A percentile compares a stretch with the other conserved stretches of the same genome.
Evolutionary conservation across 768 basidiomycete species (phyloP).

Genomic region (Mycena kentingensis): DNA sequence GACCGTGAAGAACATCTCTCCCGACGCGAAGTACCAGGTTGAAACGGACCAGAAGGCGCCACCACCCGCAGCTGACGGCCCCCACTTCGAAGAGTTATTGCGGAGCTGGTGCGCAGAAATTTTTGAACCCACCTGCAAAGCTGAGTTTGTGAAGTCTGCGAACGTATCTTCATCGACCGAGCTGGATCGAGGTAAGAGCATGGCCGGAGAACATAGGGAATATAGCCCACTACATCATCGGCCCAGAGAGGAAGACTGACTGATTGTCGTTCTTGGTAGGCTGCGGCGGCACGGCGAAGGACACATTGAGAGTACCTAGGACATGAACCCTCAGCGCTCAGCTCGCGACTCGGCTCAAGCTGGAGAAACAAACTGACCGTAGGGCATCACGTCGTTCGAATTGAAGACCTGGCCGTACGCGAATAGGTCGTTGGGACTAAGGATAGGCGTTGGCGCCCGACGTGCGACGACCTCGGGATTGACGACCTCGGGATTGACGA

Average conservation of each 20-base stretch:
- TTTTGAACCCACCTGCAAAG: slow-evolving; percentile 3
- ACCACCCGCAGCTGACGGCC: slow-evolving; percentile 14
- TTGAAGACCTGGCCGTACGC: no score
- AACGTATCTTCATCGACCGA: slow-evolving; percentile 4
- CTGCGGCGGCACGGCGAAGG: slow-evolving; percentile 6
- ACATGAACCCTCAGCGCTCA: not conserved
- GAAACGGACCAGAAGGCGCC: slow-evolving; percentile 12
- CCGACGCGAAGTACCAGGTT: slow-evolving; percentile 8
- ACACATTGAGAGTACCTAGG: not conserved
- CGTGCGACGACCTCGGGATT: not conserved
- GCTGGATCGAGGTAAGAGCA: no score
- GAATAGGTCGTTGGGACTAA: no score
- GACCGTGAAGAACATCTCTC: not conserved
- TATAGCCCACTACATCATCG: not conserved
- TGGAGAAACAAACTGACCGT: not conserved
- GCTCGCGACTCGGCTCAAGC: not conserved
- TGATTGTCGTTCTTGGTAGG: slow-evolving; percentile 3
- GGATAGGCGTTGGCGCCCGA: no score
- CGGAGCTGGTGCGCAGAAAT: not conserved
- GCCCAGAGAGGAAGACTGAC: slow-evolving; percentile 11
- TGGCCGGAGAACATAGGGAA: not conserved
- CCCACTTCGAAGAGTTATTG: slow-evolving; percentile 1
- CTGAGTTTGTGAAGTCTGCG: slow-evolving; percentile 17
- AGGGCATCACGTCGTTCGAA: not conserved
- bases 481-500: slow-evolving; percentile 5